A percentile compares a stretch with the other conserved stretches of the same genome.
phyloP scores from a whole-genome alignment of 257 asterid species.

The Coffea canephora region DNA sequence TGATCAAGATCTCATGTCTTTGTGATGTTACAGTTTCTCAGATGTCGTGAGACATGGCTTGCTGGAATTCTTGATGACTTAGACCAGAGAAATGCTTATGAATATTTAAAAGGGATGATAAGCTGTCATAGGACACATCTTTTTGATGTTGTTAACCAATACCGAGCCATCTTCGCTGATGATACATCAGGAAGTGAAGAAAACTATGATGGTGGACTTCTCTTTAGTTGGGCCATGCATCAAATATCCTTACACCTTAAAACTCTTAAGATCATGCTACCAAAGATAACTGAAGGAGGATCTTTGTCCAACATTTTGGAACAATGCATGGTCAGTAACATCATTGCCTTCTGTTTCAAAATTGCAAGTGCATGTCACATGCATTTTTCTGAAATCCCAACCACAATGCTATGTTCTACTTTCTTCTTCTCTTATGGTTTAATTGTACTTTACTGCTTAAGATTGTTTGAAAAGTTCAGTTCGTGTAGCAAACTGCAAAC shows the following conservation, averaged over 20 bases:
- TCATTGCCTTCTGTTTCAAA: constrained; percentile 8
- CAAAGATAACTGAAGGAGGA: constrained; percentile 92
- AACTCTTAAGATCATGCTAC: constrained; percentile 88
- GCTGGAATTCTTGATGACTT: constrained; percentile 84
- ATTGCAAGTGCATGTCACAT: not conserved
- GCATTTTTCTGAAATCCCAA: not conserved
- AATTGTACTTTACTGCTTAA: not conserved
- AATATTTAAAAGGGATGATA: constrained; percentile 89
- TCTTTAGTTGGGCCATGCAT: constrained; percentile 99
- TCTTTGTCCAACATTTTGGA: constrained; percentile 91
- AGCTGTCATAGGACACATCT: constrained; percentile 89
- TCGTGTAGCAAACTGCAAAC: not conserved
- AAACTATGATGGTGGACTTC: constrained; percentile 95
- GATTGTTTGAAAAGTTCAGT: not conserved
- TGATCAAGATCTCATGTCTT: constrained; percentile 25
- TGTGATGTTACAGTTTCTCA: constrained; percentile 58
- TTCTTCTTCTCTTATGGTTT: not conserved
- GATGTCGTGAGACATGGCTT: constrained; percentile 99
- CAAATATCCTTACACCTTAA: constrained; percentile 82
- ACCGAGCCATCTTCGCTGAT: constrained; percentile 93
- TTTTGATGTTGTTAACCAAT: constrained; percentile 97
- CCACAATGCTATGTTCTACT: not conserved
- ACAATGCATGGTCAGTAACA: constrained; percentile 88
- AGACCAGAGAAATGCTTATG: constrained; percentile 96
- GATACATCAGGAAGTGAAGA: constrained; percentile 94